Percentiles rank a stretch among this genome's conserved stretches.
Conservation (phyloP, 2,329 filamentous ascomycete genomes). For the Fusarium virguliforme region DNA sequence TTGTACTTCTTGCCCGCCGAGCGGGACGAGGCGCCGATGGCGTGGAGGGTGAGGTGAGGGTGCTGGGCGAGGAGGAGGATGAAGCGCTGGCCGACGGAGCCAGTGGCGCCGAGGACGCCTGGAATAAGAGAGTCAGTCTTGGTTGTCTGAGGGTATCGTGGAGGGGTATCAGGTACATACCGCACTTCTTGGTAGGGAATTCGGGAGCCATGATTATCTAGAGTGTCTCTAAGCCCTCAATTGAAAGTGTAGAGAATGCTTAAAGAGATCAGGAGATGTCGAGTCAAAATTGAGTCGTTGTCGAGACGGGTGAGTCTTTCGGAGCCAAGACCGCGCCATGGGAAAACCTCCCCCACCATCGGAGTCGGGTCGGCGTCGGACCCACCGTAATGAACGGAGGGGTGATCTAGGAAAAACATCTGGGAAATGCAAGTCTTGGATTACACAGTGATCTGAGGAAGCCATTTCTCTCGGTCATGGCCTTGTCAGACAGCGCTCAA, state of each 20-base stretch:
- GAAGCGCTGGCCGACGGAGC: constrained; percentile 95
- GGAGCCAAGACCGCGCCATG: constrained; percentile 49
- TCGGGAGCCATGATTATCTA: constrained; percentile 55
- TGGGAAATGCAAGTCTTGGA: too few relatives aligned
- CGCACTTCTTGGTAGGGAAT: constrained; percentile 73
- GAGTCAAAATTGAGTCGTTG: constrained; percentile 44
- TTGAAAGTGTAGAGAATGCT: not conserved
- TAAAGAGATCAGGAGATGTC: constrained; percentile 2
- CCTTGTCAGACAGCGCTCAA: too few relatives aligned
- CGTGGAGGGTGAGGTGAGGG: constrained; percentile 88
- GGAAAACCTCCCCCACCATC: constrained; percentile 53
- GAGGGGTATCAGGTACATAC: constrained; percentile 57
- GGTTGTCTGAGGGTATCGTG: not conserved
- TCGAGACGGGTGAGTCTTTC: constrained; percentile 41
- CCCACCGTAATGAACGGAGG: too few relatives aligned
- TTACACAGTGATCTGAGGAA: too few relatives aligned
- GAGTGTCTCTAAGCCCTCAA: not conserved
- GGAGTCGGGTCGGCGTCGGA: constrained; percentile 46
- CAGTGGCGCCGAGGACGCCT: constrained; percentile 91
- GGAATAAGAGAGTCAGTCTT: constrained; percentile 29
- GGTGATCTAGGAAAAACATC: too few relatives aligned
- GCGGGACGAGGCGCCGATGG: constrained; percentile 89
- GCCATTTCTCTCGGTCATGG: too few relatives aligned
- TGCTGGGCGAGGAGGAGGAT: constrained; percentile 92
- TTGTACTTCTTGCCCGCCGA: constrained; percentile 95